A percentile compares a stretch with the other conserved stretches of the same genome.
These are phyloP conservation scores for Dactylis glomerata DNA, from an alignment of 176 grass and related monocot genomes.

Conservation along the genomic window DNA sequence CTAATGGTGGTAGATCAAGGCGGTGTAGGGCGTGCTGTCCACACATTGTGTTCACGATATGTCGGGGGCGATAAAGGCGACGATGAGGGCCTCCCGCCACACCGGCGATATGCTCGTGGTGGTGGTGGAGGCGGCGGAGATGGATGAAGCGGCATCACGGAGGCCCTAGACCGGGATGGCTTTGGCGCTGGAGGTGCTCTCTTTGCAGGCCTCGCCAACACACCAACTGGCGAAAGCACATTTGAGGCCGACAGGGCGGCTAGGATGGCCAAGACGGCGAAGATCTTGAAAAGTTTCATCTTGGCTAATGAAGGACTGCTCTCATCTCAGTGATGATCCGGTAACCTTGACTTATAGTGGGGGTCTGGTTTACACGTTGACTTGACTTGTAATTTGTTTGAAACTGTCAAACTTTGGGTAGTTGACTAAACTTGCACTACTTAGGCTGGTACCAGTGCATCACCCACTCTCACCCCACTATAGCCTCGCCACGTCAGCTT, in stretches of 20 bases:
- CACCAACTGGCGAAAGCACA: neutral
- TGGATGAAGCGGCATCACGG: too few species aligned
- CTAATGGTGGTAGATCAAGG: neutral
- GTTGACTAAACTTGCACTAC: neutral
- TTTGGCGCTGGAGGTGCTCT: neutral
- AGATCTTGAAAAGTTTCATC: constrained; percentile 1
- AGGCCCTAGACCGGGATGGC: too few species aligned
- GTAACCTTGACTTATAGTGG: neutral
- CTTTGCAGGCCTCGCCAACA: neutral
- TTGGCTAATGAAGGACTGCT: neutral
- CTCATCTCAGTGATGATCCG: neutral
- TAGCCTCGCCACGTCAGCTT: too few species aligned
- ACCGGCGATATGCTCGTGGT: neutral
- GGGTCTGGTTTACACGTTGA: neutral
- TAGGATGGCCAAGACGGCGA: constrained; percentile 12
- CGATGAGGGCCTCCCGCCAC: neutral
- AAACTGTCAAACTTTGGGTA: neutral
- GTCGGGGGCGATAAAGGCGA: neutral
- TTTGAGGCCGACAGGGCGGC: neutral
- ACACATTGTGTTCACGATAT: neutral
- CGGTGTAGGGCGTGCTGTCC: neutral
- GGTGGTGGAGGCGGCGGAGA: neutral
- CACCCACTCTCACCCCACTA: too few species aligned
- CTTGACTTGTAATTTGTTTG: neutral
- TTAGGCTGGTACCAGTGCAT: too few species aligned